phyloP scores from a whole-genome alignment of 257 asterid species.

The Capsicum pubescens region DNA sequence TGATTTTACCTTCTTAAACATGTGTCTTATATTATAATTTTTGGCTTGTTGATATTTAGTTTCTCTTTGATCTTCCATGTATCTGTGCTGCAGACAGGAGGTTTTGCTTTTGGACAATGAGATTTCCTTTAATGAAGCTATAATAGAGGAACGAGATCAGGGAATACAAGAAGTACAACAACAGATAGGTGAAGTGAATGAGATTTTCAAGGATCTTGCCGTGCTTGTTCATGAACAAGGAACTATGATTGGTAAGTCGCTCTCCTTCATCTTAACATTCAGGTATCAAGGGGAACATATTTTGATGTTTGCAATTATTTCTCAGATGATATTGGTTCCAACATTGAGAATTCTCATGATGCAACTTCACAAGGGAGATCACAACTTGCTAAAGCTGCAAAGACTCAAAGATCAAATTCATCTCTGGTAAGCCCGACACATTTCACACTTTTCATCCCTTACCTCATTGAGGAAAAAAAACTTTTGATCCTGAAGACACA shows the following conservation, averaged over 20 bases:
- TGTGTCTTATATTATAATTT: background rate
- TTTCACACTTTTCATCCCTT: background rate
- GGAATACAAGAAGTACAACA: conserved; percentile 95
- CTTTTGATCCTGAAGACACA: background rate
- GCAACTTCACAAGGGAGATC: conserved; percentile 89
- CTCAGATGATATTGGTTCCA: conserved; percentile 86
- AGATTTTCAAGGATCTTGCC: conserved; percentile 91
- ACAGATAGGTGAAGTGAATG: conserved; percentile 95
- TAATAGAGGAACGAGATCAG: conserved; percentile 93
- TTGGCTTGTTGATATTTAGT: conserved; percentile 14
- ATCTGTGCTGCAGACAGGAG: conserved; percentile 71
- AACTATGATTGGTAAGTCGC: conserved; percentile 75
- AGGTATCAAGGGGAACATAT: background rate
- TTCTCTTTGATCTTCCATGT: conserved; percentile 31
- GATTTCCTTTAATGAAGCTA: conserved; percentile 89
- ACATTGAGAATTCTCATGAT: conserved; percentile 79
- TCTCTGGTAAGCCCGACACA: conserved; percentile 60
- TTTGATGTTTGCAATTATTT: conserved; percentile 27
- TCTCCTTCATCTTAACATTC: conserved; percentile 28
- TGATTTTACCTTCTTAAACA: background rate
- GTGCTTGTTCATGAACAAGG: conserved; percentile 96
- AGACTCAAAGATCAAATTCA: conserved; percentile 85
- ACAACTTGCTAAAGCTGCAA: conserved; percentile 88
- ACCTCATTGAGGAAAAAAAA: background rate
- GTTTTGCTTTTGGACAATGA: conserved; percentile 85